These are phyloP conservation scores for Grigorovia jiainica DNA, from an alignment of 805 yeast genomes.

Conservation along the genomic window DNA sequence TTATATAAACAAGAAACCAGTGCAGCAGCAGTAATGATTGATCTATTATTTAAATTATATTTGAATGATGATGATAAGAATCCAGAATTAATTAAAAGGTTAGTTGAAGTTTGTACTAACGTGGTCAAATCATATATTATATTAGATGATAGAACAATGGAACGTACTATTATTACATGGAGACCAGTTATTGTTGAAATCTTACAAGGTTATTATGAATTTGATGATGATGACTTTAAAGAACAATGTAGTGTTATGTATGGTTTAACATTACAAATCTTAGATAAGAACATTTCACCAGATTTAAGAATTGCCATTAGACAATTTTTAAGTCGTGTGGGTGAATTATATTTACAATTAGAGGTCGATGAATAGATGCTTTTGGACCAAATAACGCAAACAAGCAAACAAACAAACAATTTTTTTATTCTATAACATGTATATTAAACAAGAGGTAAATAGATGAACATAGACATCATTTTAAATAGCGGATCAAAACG, in stretches of 20 bases:
- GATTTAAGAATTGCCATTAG: slow-evolving; percentile 56
- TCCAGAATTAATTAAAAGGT: slow-evolving; percentile 32
- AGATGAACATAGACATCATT: too few species aligned
- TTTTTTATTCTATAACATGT: too few species aligned
- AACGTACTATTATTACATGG: slow-evolving; percentile 77
- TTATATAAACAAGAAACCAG: slow-evolving; percentile 84
- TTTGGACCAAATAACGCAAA: background rate
- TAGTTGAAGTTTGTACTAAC: slow-evolving; percentile 60
- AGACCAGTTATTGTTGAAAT: slow-evolving; percentile 88
- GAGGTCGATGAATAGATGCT: slow-evolving; percentile 1
- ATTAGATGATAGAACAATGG: slow-evolving; percentile 65
- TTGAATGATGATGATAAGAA: slow-evolving; percentile 38
- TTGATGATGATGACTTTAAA: slow-evolving; percentile 64
- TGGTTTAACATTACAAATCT: slow-evolving; percentile 45
- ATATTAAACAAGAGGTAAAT: too few species aligned
- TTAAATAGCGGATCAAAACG: too few species aligned
- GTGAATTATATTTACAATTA: slow-evolving; percentile 33
- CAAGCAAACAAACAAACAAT: too few species aligned
- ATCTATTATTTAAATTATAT: slow-evolving; percentile 70
- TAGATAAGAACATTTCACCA: slow-evolving; percentile 50
- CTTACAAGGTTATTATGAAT: slow-evolving; percentile 67
- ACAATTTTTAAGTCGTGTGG: slow-evolving; percentile 48
- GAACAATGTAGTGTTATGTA: slow-evolving; percentile 52
- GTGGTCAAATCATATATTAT: slow-evolving; percentile 62
- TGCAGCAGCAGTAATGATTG: slow-evolving; percentile 78